phyloP scores from a whole-genome alignment of 1,139 yeast species.

The Blastobotrys proliferans region DNA sequence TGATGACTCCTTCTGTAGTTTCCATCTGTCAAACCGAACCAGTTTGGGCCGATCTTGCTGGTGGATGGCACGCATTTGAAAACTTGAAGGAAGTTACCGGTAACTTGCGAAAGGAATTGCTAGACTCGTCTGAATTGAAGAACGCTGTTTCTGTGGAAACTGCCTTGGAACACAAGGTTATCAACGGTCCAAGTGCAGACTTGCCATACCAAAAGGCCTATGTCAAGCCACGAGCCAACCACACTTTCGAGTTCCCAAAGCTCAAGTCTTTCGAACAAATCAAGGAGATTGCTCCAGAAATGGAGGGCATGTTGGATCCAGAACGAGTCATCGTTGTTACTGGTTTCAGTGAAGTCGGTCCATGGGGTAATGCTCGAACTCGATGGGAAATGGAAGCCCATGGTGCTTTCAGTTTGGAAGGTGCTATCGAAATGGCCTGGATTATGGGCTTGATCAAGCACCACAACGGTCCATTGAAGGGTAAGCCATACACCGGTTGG shows the following conservation, averaged over 20 bases:
- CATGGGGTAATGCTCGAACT: constrained; percentile 99
- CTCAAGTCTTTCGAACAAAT: constrained; percentile 74
- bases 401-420: constrained; percentile 97
- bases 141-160: constrained; percentile 94
- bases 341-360: constrained; percentile 97
- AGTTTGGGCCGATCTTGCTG: constrained; percentile 95
- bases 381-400: constrained; percentile 99
- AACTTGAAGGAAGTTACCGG: constrained; percentile 87
- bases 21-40: constrained; percentile 90
- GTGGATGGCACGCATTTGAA: constrained; percentile 93
- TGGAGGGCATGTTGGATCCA: constrained; percentile 88
- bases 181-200: constrained; percentile 87
- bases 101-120: constrained; percentile 73
- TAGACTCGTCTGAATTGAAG: constrained; percentile 85
- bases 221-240: constrained; percentile 89
- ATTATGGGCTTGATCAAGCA: constrained; percentile 96
- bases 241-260: constrained; percentile 88
- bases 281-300: constrained; percentile 60
- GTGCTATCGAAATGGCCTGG: constrained; percentile 99
- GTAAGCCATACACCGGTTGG: constrained; percentile 89
- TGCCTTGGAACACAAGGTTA: constrained; percentile 86
- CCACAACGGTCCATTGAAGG: constrained; percentile 89
- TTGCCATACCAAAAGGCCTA: constrained; percentile 72
- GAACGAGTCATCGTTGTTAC: constrained; percentile 91
- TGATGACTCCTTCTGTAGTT: constrained; percentile 81